Base-by-base conservation (phyloP, 192 early-diverging fungal species). In the Backusella macrospora region DNA sequence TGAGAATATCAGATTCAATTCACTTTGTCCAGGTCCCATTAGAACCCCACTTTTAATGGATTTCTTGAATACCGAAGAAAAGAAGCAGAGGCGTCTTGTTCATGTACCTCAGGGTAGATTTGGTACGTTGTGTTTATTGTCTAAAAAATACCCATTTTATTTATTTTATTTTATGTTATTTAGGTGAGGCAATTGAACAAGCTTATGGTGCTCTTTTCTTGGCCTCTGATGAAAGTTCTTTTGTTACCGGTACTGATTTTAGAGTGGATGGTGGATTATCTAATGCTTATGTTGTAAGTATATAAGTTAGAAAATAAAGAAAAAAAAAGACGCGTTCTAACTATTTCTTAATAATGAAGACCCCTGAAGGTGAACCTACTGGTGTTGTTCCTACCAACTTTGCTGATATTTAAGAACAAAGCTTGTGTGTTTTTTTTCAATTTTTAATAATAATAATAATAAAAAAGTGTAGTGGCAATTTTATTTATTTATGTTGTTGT, bases 101-200 rank as follows among this genome's bases (percentile, higher is more conserved):
- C 94, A 95, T 78, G 87, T 93, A 4, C 94, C 94, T 43, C 91
- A 92, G 84, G 94, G 92, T 18, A 82, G 94, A 65, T 95, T 95
- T 73, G 93, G 93, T 88, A 79, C 63, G 80, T 3, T n/a, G 29
- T 4, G 29, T 8, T 39, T 37, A 6, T 64, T 4, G 16, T 29
- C 44, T 42, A 34, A 64, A 23, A 5, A 16, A 48, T 64, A 14
- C 26, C 1, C 63, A 14, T 37, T 26, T 29, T 63, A 29, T 40
- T 12, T 16, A 39, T 16, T 47, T 37, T 37, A 29, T 4, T 15
- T 9, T 26, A 47, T 34, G n/a, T n/a, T n/a, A n/a, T 43, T 59
- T 75, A 89, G 88, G 89, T 71, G 94, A 95, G 78, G 90, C 94
- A 3, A 93, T 95, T 73, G 94, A 95, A 78, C 89, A 92, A 78